phyloP scores from a whole-genome alignment of 2,329 filamentous ascomycete species.

The Pyricularia sp. region DNA sequence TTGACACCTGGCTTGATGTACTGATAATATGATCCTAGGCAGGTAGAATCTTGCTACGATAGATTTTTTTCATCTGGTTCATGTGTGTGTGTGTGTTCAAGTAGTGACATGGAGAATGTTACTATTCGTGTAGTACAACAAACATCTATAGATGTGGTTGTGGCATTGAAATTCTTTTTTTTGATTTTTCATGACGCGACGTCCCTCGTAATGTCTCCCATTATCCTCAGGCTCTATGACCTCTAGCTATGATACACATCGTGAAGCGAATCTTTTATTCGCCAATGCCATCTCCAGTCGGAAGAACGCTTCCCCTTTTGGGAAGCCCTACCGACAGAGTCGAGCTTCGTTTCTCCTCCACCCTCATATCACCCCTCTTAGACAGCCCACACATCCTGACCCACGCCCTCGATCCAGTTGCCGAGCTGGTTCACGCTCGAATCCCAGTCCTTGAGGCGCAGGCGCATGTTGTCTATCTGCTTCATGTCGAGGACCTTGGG shows the following conservation, averaged over 20 bases:
- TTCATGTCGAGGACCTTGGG: constrained; percentile 93
- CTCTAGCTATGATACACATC: constrained; percentile 1
- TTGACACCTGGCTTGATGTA: neutral
- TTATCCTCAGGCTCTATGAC: neutral
- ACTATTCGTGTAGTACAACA: too few relatives aligned
- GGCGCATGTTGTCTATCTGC: constrained; percentile 88
- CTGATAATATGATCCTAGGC: neutral
- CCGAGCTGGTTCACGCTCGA: constrained; percentile 89
- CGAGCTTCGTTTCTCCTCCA: neutral
- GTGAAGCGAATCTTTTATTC: neutral
- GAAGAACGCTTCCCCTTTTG: neutral
- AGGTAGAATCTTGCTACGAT: neutral
- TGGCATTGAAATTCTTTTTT: neutral
- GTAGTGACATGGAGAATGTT: neutral
- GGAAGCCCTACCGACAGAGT: neutral
- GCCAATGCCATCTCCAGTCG: neutral
- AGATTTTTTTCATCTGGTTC: neutral
- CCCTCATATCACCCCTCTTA: constrained; percentile 22
- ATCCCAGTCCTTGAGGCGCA: constrained; percentile 85
- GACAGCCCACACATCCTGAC: constrained; percentile 91
- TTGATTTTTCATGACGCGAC: neutral
- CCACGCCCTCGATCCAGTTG: constrained; percentile 90
- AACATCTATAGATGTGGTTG: neutral
- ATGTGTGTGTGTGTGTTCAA: neutral
- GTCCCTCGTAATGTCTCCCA: neutral